A percentile compares a stretch with the other conserved stretches of the same genome.
These are phyloP conservation scores for Apiosordaria backusii DNA, from an alignment of 495 filamentous ascomycete species.

Conservation along the genomic window DNA sequence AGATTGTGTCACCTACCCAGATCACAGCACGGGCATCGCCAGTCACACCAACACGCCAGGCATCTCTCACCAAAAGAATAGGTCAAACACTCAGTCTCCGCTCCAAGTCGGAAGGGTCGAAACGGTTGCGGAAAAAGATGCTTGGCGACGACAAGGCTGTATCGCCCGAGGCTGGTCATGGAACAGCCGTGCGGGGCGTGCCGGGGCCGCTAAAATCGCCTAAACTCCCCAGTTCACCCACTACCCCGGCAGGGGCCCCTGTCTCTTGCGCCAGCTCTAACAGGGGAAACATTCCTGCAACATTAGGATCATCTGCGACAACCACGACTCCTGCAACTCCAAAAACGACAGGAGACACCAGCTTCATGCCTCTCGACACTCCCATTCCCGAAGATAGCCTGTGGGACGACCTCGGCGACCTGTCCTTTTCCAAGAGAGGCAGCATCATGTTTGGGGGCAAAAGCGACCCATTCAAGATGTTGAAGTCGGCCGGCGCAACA, in stretches of 20 bases:
- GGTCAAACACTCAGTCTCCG: slow-evolving; percentile 40
- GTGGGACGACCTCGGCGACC: slow-evolving; percentile 45
- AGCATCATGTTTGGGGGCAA: slow-evolving; percentile 61
- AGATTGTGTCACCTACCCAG: slow-evolving; percentile 14
- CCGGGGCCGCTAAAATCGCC: slow-evolving; percentile 23
- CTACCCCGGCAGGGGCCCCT: slow-evolving; percentile 26
- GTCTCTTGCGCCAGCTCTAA: slow-evolving; percentile 5
- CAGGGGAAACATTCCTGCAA: slow-evolving; percentile 19
- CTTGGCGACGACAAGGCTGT: slow-evolving; percentile 25
- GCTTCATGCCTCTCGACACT: slow-evolving; percentile 48
- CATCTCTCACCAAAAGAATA: slow-evolving; percentile 27
- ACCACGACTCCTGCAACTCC: not conserved
- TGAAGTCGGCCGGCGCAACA: slow-evolving; percentile 8
- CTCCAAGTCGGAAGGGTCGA: slow-evolving; percentile 20
- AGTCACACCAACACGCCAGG: slow-evolving; percentile 19
- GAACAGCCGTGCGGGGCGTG: slow-evolving; percentile 21
- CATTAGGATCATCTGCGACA: slow-evolving; percentile 18
- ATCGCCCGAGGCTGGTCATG: slow-evolving; percentile 13
- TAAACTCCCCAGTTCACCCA: slow-evolving; percentile 25
- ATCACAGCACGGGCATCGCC: slow-evolving; percentile 9
- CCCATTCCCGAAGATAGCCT: slow-evolving; percentile 51
- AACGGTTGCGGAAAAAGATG: slow-evolving; percentile 36
- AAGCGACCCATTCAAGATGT: slow-evolving; percentile 27
- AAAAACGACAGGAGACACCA: not conserved
- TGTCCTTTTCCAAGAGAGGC: slow-evolving; percentile 59